These are phyloP conservation scores for Nicotiana knightiana DNA, from an alignment of 257 asterid species.

Conservation along the genomic window DNA sequence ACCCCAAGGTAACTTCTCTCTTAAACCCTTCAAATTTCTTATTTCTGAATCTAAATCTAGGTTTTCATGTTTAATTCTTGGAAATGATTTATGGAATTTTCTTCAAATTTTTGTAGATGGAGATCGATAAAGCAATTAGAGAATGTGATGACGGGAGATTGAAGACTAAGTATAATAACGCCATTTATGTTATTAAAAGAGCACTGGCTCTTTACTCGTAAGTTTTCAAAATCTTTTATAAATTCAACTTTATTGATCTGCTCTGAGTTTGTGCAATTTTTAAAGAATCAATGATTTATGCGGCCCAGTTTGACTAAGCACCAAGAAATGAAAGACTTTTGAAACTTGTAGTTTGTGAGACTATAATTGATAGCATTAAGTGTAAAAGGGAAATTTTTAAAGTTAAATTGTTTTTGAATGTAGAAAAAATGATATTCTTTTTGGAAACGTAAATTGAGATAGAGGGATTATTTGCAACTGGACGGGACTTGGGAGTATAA, in stretches of 20 bases:
- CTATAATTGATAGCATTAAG: too few species aligned
- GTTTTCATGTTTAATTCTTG: background rate
- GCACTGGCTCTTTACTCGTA: constrained; percentile 88
- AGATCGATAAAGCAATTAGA: constrained; percentile 70
- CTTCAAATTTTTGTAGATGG: constrained; percentile 36
- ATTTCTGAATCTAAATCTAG: background rate
- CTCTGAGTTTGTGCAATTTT: background rate
- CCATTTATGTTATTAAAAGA: constrained; percentile 76
- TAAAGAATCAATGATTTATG: too few species aligned
- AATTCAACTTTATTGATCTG: background rate
- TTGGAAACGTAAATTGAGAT: too few species aligned
- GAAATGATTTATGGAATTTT: background rate
- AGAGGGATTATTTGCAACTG: too few species aligned
- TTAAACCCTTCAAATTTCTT: background rate
- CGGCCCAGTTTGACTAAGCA: too few species aligned
- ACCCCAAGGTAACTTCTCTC: constrained; percentile 13
- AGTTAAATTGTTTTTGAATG: too few species aligned
- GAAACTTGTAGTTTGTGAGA: too few species aligned
- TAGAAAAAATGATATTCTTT: too few species aligned
- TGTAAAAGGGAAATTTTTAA: too few species aligned
- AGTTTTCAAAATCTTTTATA: constrained; percentile 15
- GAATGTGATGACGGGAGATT: constrained; percentile 69
- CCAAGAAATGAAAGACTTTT: too few species aligned
- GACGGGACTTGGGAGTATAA: background rate
- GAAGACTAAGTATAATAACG: constrained; percentile 81